Percentiles rank a stretch among this genome's conserved stretches.
Conservation (phyloP, 2,329 filamentous ascomycete genomes). For the Diaporthe caulivora region DNA sequence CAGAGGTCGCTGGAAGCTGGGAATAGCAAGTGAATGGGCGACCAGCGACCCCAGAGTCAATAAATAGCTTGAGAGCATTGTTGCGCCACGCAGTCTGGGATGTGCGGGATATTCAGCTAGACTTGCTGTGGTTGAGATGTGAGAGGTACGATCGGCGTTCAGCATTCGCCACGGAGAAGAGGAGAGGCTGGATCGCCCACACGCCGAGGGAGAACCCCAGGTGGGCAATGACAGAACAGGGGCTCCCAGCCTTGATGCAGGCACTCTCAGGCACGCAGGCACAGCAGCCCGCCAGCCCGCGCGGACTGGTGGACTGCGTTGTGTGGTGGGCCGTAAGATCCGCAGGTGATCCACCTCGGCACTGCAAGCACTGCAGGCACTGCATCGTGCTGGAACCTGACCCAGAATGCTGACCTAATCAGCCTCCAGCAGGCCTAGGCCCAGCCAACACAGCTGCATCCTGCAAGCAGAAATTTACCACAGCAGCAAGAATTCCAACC, state of each 20-base stretch:
- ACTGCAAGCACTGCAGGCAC: background rate
- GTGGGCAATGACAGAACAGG: background rate
- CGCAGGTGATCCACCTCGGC: slow-evolving; percentile 3
- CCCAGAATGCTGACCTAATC: slow-evolving; percentile 11
- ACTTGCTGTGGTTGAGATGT: background rate
- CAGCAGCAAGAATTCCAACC: background rate
- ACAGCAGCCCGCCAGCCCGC: no score
- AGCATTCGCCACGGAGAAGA: background rate
- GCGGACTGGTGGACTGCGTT: background rate
- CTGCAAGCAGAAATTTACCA: slow-evolving; percentile 12
- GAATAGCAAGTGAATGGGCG: slow-evolving; percentile 49
- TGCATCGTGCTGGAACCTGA: background rate
- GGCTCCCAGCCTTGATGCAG: slow-evolving; percentile 7
- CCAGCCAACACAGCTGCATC: background rate
- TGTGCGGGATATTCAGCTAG: background rate
- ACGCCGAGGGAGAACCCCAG: background rate
- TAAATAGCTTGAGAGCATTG: slow-evolving; percentile 43
- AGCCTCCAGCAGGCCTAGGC: background rate
- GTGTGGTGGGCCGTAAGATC: slow-evolving; percentile 24
- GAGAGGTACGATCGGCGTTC: background rate
- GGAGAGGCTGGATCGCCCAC: background rate
- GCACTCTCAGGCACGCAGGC: slow-evolving; percentile 7
- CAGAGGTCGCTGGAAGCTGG: slow-evolving; percentile 41
- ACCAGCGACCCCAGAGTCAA: slow-evolving; percentile 50
- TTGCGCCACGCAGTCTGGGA: background rate